Evolutionary conservation across 2,329 filamentous ascomycete species (phyloP), one percentile per base, ranked within the genome.

Genomic region (Alternaria sp.): DNA sequence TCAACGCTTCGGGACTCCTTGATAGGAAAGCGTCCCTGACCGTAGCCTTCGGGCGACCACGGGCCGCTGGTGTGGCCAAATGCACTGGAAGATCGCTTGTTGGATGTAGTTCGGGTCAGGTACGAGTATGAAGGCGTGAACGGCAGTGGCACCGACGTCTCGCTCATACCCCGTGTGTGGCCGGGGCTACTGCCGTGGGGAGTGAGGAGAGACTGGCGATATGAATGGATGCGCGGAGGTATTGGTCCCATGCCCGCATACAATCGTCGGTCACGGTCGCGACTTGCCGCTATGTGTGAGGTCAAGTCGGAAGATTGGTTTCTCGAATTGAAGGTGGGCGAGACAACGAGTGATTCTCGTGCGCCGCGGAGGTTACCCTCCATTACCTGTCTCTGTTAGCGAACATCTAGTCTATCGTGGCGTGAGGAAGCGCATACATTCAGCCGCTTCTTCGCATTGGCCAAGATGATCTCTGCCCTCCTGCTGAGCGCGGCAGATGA

Each of bases 391-490:
- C 46, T 59, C 49, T 30, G 69, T 78, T 63, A 78, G 75, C 58
- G 26, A 57, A 51, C 36, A 54, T 61, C 39, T 51, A 46, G 57
- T 52, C 18, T 38, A 18, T 48, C 51, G 48, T 38, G 22, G 26
- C 32, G 51, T 36, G 16, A 32, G 51, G 51, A 48, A 11, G 43
- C 51, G 59, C 91, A 77, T 84, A 96, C 93, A 74, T 92, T 95
- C 62, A 98, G 83, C 69, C 93, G 86, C 76, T 89, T 90, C 81
- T 97, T 97, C 32, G 94, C 94, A 79, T 96, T 97, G 57, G 93
- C 92, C 56, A 98, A 84, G 74, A 97, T 97, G 73, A 94, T 85
- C 75, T 97, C 94, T 1, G 94, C 94, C 70, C 93, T 88, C 67
- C 90, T 89, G 53, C 71, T 73, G 34, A 75, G 61, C 34, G 71